Conservation (phyloP, 345 rosid species). For the Diplotaxis tenuifolia region DNA sequence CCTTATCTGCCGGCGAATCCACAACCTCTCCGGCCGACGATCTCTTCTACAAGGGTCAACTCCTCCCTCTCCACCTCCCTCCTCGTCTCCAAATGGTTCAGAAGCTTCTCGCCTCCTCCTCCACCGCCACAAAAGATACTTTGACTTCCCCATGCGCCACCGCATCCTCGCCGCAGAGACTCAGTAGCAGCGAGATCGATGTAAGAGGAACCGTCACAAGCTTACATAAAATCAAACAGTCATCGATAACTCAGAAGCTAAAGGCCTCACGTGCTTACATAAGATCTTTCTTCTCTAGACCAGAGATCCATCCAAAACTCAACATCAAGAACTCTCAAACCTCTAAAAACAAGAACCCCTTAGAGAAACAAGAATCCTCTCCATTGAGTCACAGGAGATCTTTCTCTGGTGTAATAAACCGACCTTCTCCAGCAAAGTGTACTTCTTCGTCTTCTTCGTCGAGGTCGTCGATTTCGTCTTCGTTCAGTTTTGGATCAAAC, state of each 20-base stretch:
- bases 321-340: conserved; percentile 34
- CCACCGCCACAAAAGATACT: conserved; percentile 6
- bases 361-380: conserved; percentile 19
- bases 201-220: conserved; percentile 45
- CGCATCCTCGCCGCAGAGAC: conserved; percentile 49
- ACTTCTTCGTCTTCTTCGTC: conserved; percentile 47
- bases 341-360: conserved; percentile 46
- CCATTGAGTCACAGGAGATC: conserved; percentile 61
- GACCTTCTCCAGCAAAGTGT: conserved; percentile 52
- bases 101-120: conserved; percentile 50
- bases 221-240: conserved; percentile 33
- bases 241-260: conserved; percentile 52
- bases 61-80: conserved; percentile 93
- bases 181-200: conserved; percentile 49
- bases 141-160: conserved; percentile 27
- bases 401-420: conserved; percentile 81
- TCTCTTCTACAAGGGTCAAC: conserved; percentile 91
- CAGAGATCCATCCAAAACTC: conserved; percentile 43
- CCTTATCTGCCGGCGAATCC: conserved; percentile 41
- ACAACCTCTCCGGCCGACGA: conserved; percentile 77
- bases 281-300: conserved; percentile 57
- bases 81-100: conserved; percentile 78
- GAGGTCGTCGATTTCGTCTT: conserved; percentile 55
- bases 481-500: conserved; percentile 62
- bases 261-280: conserved; percentile 61